Percentiles rank a stretch among this genome's conserved stretches.
phyloP scores from a whole-genome alignment of 306 rosid species.

The Styphnolobium japonicum region DNA sequence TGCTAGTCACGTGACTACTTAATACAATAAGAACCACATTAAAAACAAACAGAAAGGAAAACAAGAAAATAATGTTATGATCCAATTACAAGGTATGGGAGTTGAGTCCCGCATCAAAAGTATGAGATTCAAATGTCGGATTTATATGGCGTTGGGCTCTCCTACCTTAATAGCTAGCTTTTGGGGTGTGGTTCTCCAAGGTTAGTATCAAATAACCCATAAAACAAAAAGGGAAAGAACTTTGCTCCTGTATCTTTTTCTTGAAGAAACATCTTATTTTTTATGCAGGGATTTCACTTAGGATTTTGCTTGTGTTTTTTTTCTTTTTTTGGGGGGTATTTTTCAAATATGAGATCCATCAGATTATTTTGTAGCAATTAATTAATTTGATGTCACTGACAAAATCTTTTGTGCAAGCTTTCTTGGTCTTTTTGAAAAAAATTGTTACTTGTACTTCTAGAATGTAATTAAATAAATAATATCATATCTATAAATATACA shows the following conservation, averaged over 20 bases:
- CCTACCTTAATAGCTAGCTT: too few species aligned
- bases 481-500: background rate
- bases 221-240: background rate
- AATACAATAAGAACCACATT: background rate
- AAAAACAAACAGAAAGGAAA: background rate
- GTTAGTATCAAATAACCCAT: too few species aligned
- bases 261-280: background rate
- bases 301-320: background rate
- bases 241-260: background rate
- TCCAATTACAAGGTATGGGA: too few species aligned
- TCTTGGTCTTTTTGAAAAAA: background rate
- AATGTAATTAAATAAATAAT: background rate
- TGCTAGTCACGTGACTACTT: background rate
- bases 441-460: background rate
- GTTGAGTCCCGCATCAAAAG: too few species aligned
- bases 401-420: background rate
- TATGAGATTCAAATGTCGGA: too few species aligned
- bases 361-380: background rate
- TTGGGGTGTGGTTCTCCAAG: too few species aligned
- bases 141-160: too few species aligned
- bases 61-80: too few species aligned
- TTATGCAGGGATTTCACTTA: background rate
- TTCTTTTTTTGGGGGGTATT: background rate
- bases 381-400: background rate
- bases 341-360: background rate